A percentile compares a stretch with the other conserved stretches of the same genome.
phyloP scores from a whole-genome alignment of 345 rosid species.

The Lumnitzera racemosa region DNA sequence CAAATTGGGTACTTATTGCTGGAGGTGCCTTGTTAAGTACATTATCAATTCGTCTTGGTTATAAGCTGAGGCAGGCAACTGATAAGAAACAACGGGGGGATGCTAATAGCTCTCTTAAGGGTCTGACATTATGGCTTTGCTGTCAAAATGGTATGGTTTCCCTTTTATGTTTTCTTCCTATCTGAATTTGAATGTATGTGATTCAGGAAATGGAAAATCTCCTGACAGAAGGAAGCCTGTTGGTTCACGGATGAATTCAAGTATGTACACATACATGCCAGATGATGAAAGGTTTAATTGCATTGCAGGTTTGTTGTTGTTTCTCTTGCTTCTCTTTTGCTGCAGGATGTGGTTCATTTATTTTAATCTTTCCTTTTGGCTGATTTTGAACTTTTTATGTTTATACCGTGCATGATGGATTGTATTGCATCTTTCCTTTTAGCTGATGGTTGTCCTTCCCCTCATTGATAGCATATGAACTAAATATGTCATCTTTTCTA shows the following conservation, averaged over 20 bases:
- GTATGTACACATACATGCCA: constrained; percentile 41
- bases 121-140: constrained; percentile 13
- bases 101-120: constrained; percentile 33
- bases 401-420: too few relatives aligned
- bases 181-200: constrained; percentile 11
- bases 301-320: constrained; percentile 34
- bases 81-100: constrained; percentile 48
- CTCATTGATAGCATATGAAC: too few relatives aligned
- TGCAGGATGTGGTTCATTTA: background rate
- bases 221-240: constrained; percentile 40
- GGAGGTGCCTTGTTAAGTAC: constrained; percentile 97
- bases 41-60: constrained; percentile 81
- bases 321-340: background rate
- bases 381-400: too few relatives aligned
- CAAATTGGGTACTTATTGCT: constrained; percentile 86
- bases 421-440: too few relatives aligned
- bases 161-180: background rate
- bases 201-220: constrained; percentile 36
- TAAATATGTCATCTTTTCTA: too few relatives aligned
- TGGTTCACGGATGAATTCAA: constrained; percentile 33
- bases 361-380: background rate
- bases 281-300: constrained; percentile 46
- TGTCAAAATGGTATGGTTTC: constrained; percentile 5
- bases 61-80: constrained; percentile 66
- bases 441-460: too few relatives aligned